phyloP scores from a whole-genome alignment of 495 filamentous ascomycete genomes.

The Aspergillus conjunctus region DNA sequence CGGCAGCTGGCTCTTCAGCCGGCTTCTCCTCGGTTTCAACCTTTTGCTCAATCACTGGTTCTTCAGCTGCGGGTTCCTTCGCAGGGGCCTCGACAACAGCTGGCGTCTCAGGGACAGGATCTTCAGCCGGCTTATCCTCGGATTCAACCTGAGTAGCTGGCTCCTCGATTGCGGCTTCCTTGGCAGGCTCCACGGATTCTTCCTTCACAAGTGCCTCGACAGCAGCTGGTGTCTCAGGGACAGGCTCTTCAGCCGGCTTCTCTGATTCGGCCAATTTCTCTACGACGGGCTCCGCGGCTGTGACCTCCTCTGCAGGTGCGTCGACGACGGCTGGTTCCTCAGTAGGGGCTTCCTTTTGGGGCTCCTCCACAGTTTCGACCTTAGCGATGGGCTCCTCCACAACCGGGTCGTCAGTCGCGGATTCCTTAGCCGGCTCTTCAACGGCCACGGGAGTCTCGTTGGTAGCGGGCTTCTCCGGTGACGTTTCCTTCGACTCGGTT shows the following conservation, averaged over 20 bases:
- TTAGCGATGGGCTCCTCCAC: background rate
- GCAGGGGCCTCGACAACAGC: too few species aligned
- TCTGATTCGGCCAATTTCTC: constrained; percentile 4
- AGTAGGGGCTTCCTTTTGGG: background rate
- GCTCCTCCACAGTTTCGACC: constrained; percentile 1
- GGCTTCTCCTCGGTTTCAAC: too few species aligned
- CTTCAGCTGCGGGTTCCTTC: too few species aligned
- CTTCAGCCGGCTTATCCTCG: too few species aligned
- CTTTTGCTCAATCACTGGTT: too few species aligned
- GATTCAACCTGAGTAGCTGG: too few species aligned
- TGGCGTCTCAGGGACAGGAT: too few species aligned
- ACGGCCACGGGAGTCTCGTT: background rate
- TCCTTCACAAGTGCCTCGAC: too few species aligned
- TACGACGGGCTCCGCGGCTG: background rate
- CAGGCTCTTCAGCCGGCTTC: constrained; percentile 12
- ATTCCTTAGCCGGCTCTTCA: constrained; percentile 1
- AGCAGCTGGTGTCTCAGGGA: background rate
- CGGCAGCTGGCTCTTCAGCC: constrained; percentile 12
- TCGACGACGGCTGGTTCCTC: constrained; percentile 1
- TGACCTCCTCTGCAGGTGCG: background rate
- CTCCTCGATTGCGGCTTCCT: too few species aligned
- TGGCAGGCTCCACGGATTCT: too few species aligned
- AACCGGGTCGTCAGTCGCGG: background rate
- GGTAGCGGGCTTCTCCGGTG: constrained; percentile 1
- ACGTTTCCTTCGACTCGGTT: constrained; percentile 2